phyloP scores from a whole-genome alignment of 2,329 filamentous ascomycete species.

The Exophiala lecanii-corni region DNA sequence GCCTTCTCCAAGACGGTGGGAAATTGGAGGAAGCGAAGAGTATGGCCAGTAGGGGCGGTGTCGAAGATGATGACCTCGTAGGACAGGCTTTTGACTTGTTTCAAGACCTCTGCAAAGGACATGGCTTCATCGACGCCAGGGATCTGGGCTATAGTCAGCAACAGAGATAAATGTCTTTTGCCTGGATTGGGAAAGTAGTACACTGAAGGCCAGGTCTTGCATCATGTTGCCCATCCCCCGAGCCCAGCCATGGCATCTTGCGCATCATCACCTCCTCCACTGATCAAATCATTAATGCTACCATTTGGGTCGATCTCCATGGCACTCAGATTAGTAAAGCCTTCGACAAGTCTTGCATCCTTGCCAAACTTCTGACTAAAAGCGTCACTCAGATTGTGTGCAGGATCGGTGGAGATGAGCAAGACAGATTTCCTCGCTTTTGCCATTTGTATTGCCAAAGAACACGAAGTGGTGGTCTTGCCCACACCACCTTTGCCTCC shows the following conservation, averaged over 20 bases:
- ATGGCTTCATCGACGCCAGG: slow-evolving; percentile 98
- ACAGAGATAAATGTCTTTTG: neutral
- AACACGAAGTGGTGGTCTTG: slow-evolving; percentile 99
- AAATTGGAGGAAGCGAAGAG: slow-evolving; percentile 96
- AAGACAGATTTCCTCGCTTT: slow-evolving; percentile 92
- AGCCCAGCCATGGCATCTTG: slow-evolving; percentile 66
- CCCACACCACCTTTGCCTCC: slow-evolving; percentile 97
- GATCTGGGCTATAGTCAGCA: slow-evolving; percentile 56
- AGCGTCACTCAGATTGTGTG: slow-evolving; percentile 95
- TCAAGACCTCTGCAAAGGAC: slow-evolving; percentile 98
- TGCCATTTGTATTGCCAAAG: slow-evolving; percentile 94
- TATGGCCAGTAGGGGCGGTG: slow-evolving; percentile 95
- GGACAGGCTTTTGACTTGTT: slow-evolving; percentile 97
- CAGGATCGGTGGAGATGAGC: slow-evolving; percentile 96
- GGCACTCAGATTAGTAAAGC: slow-evolving; percentile 87
- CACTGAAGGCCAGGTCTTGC: slow-evolving; percentile 95
- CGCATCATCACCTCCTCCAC: slow-evolving; percentile 66
- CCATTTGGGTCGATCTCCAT: slow-evolving; percentile 99
- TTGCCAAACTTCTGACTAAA: slow-evolving; percentile 99
- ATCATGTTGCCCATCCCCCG: slow-evolving; percentile 86
- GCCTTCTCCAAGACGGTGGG: slow-evolving; percentile 97
- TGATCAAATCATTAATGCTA: slow-evolving; percentile 90
- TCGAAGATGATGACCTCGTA: slow-evolving; percentile 99
- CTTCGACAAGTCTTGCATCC: slow-evolving; percentile 86
- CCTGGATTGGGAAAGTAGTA: slow-evolving; percentile 36